These are phyloP conservation scores for Colletotrichum paranaense DNA, from an alignment of 2,329 filamentous ascomycete genomes.

Conservation along the genomic window DNA sequence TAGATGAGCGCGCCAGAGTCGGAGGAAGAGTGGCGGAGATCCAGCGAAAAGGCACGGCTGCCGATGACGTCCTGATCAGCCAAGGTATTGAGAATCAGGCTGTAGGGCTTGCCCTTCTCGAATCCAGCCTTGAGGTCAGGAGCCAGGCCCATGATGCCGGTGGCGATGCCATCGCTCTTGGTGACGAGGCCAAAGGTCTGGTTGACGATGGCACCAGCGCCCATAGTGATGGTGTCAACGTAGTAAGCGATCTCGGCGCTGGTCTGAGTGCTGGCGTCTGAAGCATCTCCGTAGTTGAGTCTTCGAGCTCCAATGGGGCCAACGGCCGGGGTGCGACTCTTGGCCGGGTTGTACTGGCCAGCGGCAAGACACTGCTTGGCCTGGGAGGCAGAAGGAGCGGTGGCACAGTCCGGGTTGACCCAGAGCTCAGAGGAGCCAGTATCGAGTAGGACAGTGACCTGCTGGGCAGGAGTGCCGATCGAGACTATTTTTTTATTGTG, in stretches of 20 bases:
- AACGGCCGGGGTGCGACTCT: constrained; percentile 51
- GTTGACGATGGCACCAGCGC: constrained; percentile 48
- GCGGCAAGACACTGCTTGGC: constrained; percentile 51
- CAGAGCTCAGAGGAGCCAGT: constrained; percentile 66
- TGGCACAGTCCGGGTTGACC: constrained; percentile 63
- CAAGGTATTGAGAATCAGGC: constrained; percentile 64
- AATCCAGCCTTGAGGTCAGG: constrained; percentile 54
- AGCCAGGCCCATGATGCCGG: constrained; percentile 64
- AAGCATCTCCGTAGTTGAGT: constrained; percentile 53
- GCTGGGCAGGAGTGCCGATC: constrained; percentile 55
- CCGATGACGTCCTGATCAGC: constrained; percentile 58
- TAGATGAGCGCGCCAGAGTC: constrained; percentile 62
- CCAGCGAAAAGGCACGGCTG: constrained; percentile 62
- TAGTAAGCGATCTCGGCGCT: constrained; percentile 57
- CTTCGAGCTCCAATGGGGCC: constrained; percentile 51
- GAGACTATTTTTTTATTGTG: constrained; percentile 46
- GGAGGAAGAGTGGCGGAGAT: constrained; percentile 57
- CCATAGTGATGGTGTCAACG: constrained; percentile 58
- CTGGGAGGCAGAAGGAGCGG: constrained; percentile 48
- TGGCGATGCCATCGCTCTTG: constrained; percentile 57
- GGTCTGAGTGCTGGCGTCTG: constrained; percentile 48
- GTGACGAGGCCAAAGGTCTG: constrained; percentile 64
- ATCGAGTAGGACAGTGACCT: constrained; percentile 59
- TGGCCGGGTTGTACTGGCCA: constrained; percentile 55
- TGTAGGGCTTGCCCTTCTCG: constrained; percentile 54